Conservation (phyloP, 2,329 filamentous ascomycete genomes). For the Fusarium cyanostomum region DNA sequence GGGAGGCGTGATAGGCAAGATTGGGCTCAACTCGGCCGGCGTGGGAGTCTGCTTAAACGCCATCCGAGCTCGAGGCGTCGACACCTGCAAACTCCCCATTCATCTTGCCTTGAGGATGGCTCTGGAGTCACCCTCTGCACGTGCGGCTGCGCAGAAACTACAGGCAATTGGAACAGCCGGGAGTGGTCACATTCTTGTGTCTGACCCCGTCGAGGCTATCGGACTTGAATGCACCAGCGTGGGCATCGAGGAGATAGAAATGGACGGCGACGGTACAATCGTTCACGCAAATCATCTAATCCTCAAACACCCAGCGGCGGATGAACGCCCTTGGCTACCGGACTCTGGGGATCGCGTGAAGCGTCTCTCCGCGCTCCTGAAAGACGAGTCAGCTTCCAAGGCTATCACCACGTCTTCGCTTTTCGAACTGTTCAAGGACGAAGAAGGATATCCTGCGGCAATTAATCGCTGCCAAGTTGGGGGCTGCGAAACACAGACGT, state of each 20-base stretch:
- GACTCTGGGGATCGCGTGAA: conserved; percentile 22
- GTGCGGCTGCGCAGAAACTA: conserved; percentile 8
- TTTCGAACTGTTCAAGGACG: conserved; percentile 34
- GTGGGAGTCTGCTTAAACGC: conserved; percentile 71
- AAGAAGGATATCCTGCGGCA: conserved; percentile 25
- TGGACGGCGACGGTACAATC: conserved; percentile 7
- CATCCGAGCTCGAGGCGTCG: conserved; percentile 65
- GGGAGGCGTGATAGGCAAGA: conserved; percentile 70
- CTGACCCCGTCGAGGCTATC: conserved; percentile 22
- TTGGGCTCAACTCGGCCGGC: conserved; percentile 67
- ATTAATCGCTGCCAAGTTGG: conserved; percentile 26
- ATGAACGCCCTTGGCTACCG: conserved; percentile 26
- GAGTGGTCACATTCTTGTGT: conserved; percentile 34
- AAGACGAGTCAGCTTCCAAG: neutral
- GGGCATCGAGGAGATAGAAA: conserved; percentile 21
- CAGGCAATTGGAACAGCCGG: conserved; percentile 26
- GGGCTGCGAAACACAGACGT: conserved; percentile 8
- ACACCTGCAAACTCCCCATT: conserved; percentile 61
- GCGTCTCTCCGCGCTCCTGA: conserved; percentile 13
- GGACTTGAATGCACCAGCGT: conserved; percentile 38
- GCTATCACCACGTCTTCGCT: neutral
- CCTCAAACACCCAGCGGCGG: conserved; percentile 21
- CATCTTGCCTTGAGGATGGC: conserved; percentile 67
- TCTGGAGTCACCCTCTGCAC: conserved; percentile 56
- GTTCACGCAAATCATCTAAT: conserved; percentile 37